Percentiles rank a stretch among this genome's conserved stretches.
phyloP scores from a whole-genome alignment of 2,329 filamentous ascomycete species.

The Thelonectria discophora region DNA sequence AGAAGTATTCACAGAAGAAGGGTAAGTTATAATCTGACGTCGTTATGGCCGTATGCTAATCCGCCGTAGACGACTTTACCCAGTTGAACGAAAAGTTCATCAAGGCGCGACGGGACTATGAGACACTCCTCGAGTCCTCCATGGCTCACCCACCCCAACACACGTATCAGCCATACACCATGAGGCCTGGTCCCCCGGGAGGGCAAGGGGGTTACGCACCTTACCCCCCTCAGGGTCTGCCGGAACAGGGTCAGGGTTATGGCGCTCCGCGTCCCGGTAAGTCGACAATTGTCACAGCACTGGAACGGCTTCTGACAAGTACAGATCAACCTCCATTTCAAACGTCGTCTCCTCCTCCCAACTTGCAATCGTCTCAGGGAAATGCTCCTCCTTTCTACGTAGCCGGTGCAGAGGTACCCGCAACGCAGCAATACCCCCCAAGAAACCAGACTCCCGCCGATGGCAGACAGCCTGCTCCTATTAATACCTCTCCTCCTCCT shows the following conservation, averaged over 20 bases:
- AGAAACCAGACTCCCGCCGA: constrained; percentile 60
- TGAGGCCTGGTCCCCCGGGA: constrained; percentile 59
- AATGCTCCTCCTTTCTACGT: constrained; percentile 72
- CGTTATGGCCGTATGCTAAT: constrained; percentile 32
- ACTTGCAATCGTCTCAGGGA: constrained; percentile 62
- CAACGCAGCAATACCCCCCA: constrained; percentile 61
- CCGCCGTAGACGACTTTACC: constrained; percentile 85
- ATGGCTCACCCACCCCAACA: constrained; percentile 93
- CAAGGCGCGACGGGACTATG: constrained; percentile 96
- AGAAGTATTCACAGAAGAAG: constrained; percentile 99
- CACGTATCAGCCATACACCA: constrained; percentile 74
- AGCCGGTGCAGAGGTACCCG: constrained; percentile 64
- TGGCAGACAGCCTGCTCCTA: constrained; percentile 59
- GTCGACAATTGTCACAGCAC: constrained; percentile 9
- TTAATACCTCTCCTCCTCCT: constrained; percentile 63
- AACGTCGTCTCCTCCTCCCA: constrained; percentile 60
- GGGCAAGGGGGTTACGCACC: constrained; percentile 57
- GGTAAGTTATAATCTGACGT: constrained; percentile 59
- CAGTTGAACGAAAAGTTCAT: constrained; percentile 99
- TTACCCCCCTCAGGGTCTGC: constrained; percentile 54
- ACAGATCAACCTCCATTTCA: constrained; percentile 58
- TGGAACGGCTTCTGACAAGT: constrained; percentile 25
- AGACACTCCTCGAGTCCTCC: constrained; percentile 92
- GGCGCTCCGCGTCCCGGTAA: constrained; percentile 68
- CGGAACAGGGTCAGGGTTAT: constrained; percentile 70